A percentile compares a stretch with the other conserved stretches of the same genome.
These are phyloP conservation scores for Erysimum pusillum DNA, from an alignment of 441 rosid species.

Conservation along the genomic window DNA sequence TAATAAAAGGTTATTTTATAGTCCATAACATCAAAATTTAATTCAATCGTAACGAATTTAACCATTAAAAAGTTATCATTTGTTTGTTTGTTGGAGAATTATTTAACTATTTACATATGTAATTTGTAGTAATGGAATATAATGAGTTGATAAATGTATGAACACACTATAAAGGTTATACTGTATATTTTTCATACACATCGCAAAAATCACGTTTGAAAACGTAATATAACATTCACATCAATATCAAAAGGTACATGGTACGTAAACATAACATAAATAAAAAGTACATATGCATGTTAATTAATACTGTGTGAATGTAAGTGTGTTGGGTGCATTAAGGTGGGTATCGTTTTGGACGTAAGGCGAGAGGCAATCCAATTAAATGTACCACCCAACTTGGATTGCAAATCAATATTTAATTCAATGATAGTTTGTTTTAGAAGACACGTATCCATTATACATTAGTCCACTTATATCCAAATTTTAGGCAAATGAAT, in stretches of 20 bases:
- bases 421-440: conserved; percentile 20
- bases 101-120: neutral
- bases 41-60: neutral
- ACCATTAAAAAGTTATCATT: too few species aligned
- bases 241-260: neutral
- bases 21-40: neutral
- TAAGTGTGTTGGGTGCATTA: conserved; percentile 21
- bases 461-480: neutral
- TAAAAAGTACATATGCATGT: neutral
- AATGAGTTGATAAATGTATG: neutral
- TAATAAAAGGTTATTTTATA: neutral
- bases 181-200: neutral
- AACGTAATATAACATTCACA: conserved; percentile 9
- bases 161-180: neutral
- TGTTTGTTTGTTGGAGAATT: neutral
- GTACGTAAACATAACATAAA: neutral
- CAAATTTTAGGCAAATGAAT: neutral
- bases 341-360: conserved; percentile 31
- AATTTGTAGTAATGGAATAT: neutral
- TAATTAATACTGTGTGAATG: conserved; percentile 4
- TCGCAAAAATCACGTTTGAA: neutral
- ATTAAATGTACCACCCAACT: conserved; percentile 32
- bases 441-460: conserved; percentile 10
- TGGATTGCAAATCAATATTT: conserved; percentile 37
- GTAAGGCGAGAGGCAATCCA: conserved; percentile 30